Percentiles rank a stretch among this genome's conserved stretches.
phyloP scores from a whole-genome alignment of 2,329 filamentous ascomycete genomes.

The Dactylella cylindrospora region DNA sequence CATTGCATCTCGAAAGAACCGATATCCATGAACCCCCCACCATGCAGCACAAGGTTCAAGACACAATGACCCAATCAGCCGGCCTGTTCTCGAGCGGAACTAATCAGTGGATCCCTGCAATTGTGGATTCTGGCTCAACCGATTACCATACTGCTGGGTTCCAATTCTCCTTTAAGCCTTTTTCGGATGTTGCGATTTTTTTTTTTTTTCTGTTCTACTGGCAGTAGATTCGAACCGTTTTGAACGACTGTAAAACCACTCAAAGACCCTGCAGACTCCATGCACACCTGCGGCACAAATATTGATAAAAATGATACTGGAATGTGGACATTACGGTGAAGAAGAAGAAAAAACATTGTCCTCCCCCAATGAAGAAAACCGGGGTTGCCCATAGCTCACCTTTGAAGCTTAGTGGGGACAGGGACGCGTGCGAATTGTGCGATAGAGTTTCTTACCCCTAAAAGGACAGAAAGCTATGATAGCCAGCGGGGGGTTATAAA shows the following conservation, averaged over 20 bases:
- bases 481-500: conserved; percentile 19
- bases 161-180: conserved; percentile 12
- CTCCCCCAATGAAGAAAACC: conserved; percentile 6
- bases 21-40: conserved; percentile 9
- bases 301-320: conserved; percentile 33
- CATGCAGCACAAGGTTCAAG: conserved; percentile 17
- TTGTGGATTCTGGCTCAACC: conserved; percentile 21
- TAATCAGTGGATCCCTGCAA: conserved; percentile 17
- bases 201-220: no score
- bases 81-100: conserved; percentile 8
- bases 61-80: conserved; percentile 27
- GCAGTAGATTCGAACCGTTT: conserved; percentile 26
- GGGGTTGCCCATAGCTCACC: conserved; percentile 24
- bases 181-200: conserved; percentile 6
- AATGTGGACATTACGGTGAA: conserved; percentile 31
- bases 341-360: conserved; percentile 28
- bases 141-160: conserved; percentile 23
- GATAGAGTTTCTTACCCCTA: conserved; percentile 29
- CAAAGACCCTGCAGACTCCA: conserved; percentile 29
- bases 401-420: conserved; percentile 29
- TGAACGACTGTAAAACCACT: conserved; percentile 38
- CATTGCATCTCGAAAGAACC: conserved; percentile 33
- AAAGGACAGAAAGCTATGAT: background rate
- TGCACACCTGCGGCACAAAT: conserved; percentile 40
- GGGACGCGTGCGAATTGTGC: conserved; percentile 40